Conservation (phyloP, 352 stramenopile species). For the Pythium biforme region DNA sequence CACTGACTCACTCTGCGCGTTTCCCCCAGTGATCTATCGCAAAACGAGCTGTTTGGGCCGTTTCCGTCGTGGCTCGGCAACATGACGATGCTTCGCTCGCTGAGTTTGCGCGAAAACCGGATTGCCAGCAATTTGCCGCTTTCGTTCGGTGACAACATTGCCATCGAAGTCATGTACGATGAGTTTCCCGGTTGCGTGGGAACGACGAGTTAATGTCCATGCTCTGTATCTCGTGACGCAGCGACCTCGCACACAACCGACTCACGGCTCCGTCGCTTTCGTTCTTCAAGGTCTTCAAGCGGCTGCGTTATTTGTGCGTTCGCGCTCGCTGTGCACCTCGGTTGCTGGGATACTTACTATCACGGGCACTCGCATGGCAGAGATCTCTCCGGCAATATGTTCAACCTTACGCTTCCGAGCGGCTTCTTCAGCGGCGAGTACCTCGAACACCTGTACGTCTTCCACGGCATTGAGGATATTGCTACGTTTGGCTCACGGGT, state of each 20-base stretch:
- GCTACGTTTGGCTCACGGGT: no score
- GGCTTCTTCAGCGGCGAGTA: constrained; percentile 46
- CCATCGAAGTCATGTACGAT: constrained; percentile 61
- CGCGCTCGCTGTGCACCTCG: no score
- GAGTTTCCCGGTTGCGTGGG: no score
- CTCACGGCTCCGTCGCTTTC: constrained; percentile 21
- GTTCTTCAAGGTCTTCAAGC: constrained; percentile 27
- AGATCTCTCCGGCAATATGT: constrained; percentile 48
- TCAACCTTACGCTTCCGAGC: constrained; percentile 34
- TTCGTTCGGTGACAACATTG: constrained; percentile 53
- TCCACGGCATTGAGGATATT: neutral
- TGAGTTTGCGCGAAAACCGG: constrained; percentile 53
- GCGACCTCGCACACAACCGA: constrained; percentile 20
- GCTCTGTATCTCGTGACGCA: neutral
- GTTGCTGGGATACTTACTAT: no score
- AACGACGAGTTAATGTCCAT: neutral
- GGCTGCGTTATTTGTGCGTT: constrained; percentile 22
- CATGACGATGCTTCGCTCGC: constrained; percentile 60
- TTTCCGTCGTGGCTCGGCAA: constrained; percentile 64
- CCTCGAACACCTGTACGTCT: constrained; percentile 50
- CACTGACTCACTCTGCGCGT: neutral
- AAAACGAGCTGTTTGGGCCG: constrained; percentile 46
- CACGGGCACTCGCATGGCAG: no score
- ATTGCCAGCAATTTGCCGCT: constrained; percentile 42
- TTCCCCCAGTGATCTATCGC: constrained; percentile 35